Base-by-base conservation (phyloP, 2,329 filamentous ascomycete genomes). In the Colletotrichum liaoningense region DNA sequence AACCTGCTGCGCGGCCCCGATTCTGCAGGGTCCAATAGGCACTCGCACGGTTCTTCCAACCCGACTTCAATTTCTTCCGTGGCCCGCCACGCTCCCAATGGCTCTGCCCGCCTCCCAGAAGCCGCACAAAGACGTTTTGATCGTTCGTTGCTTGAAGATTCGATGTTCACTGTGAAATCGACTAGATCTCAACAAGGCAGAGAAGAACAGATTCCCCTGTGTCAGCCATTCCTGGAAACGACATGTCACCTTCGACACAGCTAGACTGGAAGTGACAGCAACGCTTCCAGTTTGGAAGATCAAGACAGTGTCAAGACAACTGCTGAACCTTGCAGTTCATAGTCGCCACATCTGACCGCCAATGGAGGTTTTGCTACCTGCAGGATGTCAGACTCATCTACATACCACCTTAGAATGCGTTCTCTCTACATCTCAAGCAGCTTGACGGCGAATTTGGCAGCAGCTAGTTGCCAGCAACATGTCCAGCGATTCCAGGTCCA, bases 1-100 rank as follows among this genome's bases (percentile, higher is more conserved):
- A 52, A 56, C 63, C 72, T 67, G 63, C 57, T 69, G 69, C 73
- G 59, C 60, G 55, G 63, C 62, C 56, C 30, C 73, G 49, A 74
- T 74, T 63, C 73, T 74, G 70, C 73, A 73, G 73, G 73, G 73
- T 69, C 73, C 73, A 73, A 57, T 38, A 11, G 57, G 62, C 38
- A 22, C 30, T 67, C 59, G 66, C 58, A 55, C 59, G 46, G 69
- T 55, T 72, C 52, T 55, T 60, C 66, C 63, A 65, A 49, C 33
- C 24, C 19, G 35, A 30, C 35, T 7, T 49, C 26, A 11, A 33
- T 42, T 38, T 52, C 24, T 16, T 57, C 24, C 33, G 33, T 12
- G 33, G 33, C 33, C 33, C 11, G 14, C 16, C 22, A 11, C 24
- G 16, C 52, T 57, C 63, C 52, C 12, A 63, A 63, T 33, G n/a